These are phyloP conservation scores for Decorospora gaudefroyi DNA, from an alignment of 2,329 filamentous ascomycete species.

Conservation along the genomic window DNA sequence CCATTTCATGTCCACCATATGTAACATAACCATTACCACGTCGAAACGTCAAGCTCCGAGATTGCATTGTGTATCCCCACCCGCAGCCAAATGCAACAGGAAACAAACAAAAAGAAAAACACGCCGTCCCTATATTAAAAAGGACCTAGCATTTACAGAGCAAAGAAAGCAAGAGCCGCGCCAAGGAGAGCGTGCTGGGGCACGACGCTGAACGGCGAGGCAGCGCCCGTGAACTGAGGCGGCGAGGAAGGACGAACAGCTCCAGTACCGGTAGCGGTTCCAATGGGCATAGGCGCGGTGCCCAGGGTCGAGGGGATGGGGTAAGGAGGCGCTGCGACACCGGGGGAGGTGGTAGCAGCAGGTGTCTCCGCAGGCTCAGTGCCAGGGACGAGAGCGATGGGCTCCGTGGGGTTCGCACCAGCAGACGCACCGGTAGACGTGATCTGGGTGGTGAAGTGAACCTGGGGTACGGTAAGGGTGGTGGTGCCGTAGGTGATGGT, in stretches of 20 bases:
- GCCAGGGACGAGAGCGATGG: conserved; percentile 45
- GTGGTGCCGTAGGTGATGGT: conserved; percentile 52
- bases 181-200: conserved; percentile 34
- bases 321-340: conserved; percentile 23
- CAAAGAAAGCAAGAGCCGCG: conserved; percentile 41
- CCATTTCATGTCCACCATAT: background rate
- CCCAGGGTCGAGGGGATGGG: conserved; percentile 33
- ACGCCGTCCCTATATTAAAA: background rate
- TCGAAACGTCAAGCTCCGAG: background rate
- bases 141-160: conserved; percentile 31
- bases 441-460: conserved; percentile 50
- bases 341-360: conserved; percentile 27
- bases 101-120: conserved; percentile 1
- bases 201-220: conserved; percentile 31
- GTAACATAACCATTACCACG: conserved; percentile 1
- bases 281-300: conserved; percentile 17
- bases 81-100: conserved; percentile 1
- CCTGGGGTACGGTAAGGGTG: conserved; percentile 53
- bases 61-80: background rate
- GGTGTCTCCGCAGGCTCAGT: conserved; percentile 39
- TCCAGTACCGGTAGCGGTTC: conserved; percentile 35
- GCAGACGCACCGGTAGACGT: conserved; percentile 35
- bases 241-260: conserved; percentile 23
- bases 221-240: conserved; percentile 45
- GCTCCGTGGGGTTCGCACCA: conserved; percentile 35